Evolutionary conservation across 2,329 filamentous ascomycete genomes (phyloP).

Genomic region (Emergomyces pasteurianus): DNA sequence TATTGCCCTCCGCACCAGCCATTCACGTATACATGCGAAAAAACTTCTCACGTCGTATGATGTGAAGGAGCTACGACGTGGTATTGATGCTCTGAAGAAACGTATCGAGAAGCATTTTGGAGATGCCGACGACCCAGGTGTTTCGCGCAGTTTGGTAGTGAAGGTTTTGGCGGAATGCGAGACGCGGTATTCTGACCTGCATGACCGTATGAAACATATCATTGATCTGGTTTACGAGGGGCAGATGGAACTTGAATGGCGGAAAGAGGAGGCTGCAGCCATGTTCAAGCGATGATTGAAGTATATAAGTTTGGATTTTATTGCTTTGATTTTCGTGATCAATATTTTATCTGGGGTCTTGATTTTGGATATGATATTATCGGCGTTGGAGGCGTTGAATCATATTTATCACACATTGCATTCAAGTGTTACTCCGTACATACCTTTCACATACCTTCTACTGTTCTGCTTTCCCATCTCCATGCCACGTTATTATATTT

Average conservation of each 20-base stretch:
- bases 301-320: background rate
- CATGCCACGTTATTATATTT: background rate
- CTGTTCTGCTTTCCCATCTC: background rate
- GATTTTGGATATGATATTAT: background rate
- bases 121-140: conserved; percentile 63
- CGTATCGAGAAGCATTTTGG: conserved; percentile 96
- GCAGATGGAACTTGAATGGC: conserved; percentile 37
- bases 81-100: conserved; percentile 80
- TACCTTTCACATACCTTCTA: background rate
- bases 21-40: conserved; percentile 71
- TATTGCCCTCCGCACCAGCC: conserved; percentile 70
- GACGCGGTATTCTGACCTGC: conserved; percentile 41
- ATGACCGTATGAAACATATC: conserved; percentile 38
- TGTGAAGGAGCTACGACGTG: conserved; percentile 71
- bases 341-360: background rate
- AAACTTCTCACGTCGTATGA: conserved; percentile 75
- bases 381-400: background rate
- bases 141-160: conserved; percentile 47
- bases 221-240: conserved; percentile 35
- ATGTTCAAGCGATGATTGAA: conserved; percentile 30
- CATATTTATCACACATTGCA: background rate
- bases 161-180: conserved; percentile 52
- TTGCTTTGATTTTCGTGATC: background rate
- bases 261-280: conserved; percentile 32
- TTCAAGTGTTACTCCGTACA: background rate